Percentiles rank a stretch among this genome's conserved stretches.
phyloP scores from a whole-genome alignment of 2,329 filamentous ascomycete species.

The Ophiostoma piceae region DNA sequence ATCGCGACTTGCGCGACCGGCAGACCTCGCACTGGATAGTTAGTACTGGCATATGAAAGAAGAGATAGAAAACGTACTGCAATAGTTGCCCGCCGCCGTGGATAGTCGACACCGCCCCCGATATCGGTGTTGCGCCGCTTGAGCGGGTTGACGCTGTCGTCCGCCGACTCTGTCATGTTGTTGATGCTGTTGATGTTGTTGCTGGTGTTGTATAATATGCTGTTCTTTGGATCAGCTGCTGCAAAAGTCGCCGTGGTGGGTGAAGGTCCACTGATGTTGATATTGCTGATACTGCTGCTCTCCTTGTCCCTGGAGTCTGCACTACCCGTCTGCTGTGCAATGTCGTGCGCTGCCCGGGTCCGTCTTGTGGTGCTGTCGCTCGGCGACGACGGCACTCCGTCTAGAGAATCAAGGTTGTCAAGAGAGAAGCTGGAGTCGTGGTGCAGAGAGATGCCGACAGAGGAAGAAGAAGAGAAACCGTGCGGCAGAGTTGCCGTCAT shows the following conservation, averaged over 20 bases:
- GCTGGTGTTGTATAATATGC: background rate
- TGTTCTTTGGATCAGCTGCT: background rate
- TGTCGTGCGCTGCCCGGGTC: background rate
- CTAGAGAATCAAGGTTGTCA: conserved; percentile 26
- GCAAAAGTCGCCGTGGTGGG: background rate
- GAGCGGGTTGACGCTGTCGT: conserved; percentile 54
- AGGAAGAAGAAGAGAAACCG: conserved; percentile 37
- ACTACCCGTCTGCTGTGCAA: background rate
- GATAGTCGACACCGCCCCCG: conserved; percentile 52
- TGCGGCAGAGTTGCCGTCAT: conserved; percentile 35
- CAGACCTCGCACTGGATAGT: conserved; percentile 67
- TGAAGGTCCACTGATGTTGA: background rate
- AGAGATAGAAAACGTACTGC: conserved; percentile 49
- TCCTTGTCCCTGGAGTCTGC: background rate
- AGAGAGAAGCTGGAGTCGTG: conserved; percentile 1
- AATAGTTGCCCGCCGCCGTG: conserved; percentile 59
- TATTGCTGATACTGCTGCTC: background rate
- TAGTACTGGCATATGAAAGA: background rate
- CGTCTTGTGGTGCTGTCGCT: conserved; percentile 37
- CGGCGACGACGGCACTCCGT: conserved; percentile 35
- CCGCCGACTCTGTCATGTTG: conserved; percentile 34
- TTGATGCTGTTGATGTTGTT: background rate
- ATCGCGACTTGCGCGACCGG: conserved; percentile 72
- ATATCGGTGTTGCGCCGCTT: conserved; percentile 59
- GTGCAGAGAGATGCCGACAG: conserved; percentile 10